Conservation (phyloP, 495 filamentous ascomycete species). For the Tirmania nivea region DNA sequence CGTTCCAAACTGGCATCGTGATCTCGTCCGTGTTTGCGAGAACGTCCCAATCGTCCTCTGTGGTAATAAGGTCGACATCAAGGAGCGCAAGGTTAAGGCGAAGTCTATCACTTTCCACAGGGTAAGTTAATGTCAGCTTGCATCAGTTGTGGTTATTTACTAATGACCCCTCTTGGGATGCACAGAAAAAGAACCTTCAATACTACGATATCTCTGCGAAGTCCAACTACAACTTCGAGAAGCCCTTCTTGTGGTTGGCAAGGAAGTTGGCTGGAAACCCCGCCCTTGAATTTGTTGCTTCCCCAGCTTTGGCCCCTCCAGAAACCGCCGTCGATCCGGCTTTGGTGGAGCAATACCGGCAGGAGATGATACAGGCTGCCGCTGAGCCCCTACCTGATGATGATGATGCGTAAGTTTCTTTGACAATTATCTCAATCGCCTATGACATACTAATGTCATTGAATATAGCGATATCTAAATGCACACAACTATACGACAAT, state of each 20-base stretch:
- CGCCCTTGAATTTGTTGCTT: slow-evolving; percentile 84
- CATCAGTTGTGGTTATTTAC: not conserved
- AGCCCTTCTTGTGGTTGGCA: slow-evolving; percentile 99
- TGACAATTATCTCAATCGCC: slow-evolving; percentile 32
- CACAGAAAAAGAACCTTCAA: slow-evolving; percentile 89
- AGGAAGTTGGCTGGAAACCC: slow-evolving; percentile 95
- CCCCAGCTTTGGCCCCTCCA: slow-evolving; percentile 79
- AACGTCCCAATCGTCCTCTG: slow-evolving; percentile 96
- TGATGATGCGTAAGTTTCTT: slow-evolving; percentile 42
- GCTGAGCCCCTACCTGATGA: slow-evolving; percentile 80
- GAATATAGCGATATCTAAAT: slow-evolving; percentile 1
- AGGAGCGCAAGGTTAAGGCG: slow-evolving; percentile 99
- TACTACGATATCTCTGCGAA: slow-evolving; percentile 99
- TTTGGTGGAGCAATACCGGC: slow-evolving; percentile 58
- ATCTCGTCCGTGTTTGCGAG: slow-evolving; percentile 98
- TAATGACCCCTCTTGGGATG: not conserved
- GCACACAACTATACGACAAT: not conserved
- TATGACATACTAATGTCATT: not conserved
- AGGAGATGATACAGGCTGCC: slow-evolving; percentile 73
- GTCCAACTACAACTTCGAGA: slow-evolving; percentile 99
- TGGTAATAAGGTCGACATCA: slow-evolving; percentile 99
- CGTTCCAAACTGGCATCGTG: slow-evolving; percentile 99
- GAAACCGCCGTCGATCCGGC: slow-evolving; percentile 68
- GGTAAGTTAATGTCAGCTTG: not conserved
- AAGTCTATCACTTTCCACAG: slow-evolving; percentile 99